phyloP scores from a whole-genome alignment of 768 basidiomycete genomes.

The Lenzites betulinus region DNA sequence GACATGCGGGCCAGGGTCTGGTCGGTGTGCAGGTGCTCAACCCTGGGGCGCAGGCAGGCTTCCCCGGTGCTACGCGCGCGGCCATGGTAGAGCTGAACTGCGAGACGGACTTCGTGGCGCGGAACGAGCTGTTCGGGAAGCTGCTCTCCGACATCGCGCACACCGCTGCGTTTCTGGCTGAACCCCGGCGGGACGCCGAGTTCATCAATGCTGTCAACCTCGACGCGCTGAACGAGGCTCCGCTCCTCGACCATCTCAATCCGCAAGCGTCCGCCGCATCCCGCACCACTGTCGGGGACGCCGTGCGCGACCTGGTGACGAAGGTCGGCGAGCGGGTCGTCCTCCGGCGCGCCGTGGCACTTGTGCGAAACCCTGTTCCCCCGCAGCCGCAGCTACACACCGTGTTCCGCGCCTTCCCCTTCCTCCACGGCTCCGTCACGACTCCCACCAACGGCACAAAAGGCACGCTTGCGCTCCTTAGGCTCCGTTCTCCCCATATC shows the following conservation, averaged over 20 bases:
- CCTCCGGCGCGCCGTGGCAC: constrained; percentile 56
- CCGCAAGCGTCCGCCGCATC: constrained; percentile 23
- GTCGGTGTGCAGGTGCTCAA: constrained; percentile 78
- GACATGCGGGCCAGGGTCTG: constrained; percentile 76
- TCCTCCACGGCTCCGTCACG: constrained; percentile 58
- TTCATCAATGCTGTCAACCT: constrained; percentile 54
- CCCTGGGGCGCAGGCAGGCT: constrained; percentile 46
- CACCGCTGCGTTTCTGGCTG: constrained; percentile 74
- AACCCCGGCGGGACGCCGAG: constrained; percentile 39
- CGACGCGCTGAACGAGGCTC: constrained; percentile 60
- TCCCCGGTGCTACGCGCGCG: constrained; percentile 54
- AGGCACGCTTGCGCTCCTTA: constrained; percentile 57
- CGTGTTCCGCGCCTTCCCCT: constrained; percentile 53
- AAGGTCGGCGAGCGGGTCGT: constrained; percentile 82
- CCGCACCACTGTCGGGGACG: constrained; percentile 52
- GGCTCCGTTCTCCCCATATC: constrained; percentile 51
- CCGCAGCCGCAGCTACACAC: constrained; percentile 35
- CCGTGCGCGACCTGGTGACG: constrained; percentile 70
- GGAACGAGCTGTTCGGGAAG: constrained; percentile 78
- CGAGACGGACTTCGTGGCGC: constrained; percentile 95
- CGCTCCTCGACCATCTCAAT: constrained; percentile 56
- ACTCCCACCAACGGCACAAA: constrained; percentile 52
- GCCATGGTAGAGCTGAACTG: constrained; percentile 93
- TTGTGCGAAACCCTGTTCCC: constrained; percentile 41
- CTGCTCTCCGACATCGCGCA: constrained; percentile 81